These are phyloP conservation scores for Aspergillus japonicus DNA, from an alignment of 2,329 filamentous ascomycete species.

Conservation along the genomic window DNA sequence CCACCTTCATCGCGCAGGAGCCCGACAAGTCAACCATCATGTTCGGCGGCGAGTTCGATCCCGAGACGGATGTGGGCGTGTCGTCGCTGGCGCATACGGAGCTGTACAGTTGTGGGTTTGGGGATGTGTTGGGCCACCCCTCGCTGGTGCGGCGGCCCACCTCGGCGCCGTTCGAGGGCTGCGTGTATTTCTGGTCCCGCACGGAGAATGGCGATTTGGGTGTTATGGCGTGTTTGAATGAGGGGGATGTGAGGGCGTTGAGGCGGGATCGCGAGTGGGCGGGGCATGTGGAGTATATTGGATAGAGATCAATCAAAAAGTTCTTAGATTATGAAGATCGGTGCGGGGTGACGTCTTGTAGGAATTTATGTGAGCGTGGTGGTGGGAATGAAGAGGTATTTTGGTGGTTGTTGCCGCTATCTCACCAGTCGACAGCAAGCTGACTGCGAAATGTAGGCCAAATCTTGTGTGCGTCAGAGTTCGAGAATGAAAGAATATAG, in stretches of 20 bases:
- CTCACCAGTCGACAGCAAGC: no score
- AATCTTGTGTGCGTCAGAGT: no score
- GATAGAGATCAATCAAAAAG: background rate
- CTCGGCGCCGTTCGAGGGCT: background rate
- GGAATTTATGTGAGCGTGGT: no score
- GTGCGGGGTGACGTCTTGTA: no score
- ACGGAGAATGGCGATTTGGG: background rate
- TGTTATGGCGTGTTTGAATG: background rate
- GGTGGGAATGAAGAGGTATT: no score
- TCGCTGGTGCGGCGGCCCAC: background rate
- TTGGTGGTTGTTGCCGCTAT: no score
- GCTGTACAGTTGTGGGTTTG: background rate
- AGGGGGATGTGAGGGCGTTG: background rate
- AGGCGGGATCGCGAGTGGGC: background rate
- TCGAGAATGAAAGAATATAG: no score
- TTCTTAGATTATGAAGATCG: no score
- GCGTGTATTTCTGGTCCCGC: background rate
- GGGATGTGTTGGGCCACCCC: background rate
- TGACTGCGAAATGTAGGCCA: no score
- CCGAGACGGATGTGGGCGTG: background rate
- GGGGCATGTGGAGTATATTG: background rate
- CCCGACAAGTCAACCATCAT: slow-evolving; percentile 4
- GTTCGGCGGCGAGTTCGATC: slow-evolving; percentile 4
- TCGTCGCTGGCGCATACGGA: background rate
- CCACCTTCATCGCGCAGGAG: slow-evolving; percentile 6